phyloP scores from a whole-genome alignment of 2,329 filamentous ascomycete species.

The Microdochium trichocladiopsis region DNA sequence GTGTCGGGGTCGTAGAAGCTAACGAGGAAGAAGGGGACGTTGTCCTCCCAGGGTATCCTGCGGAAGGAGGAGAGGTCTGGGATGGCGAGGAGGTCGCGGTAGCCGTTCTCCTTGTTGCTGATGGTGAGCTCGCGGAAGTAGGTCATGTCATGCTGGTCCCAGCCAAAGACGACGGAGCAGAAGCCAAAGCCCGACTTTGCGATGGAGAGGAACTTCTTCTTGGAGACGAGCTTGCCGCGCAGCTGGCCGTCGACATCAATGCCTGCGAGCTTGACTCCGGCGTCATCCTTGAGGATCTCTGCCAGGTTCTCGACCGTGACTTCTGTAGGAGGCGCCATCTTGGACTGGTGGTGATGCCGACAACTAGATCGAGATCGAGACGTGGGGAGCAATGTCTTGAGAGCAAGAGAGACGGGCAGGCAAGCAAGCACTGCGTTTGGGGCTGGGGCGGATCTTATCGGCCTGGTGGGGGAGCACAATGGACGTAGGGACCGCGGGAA shows the following conservation, averaged over 20 bases:
- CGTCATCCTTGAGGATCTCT: slow-evolving; percentile 56
- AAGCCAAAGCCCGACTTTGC: slow-evolving; percentile 72
- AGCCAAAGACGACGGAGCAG: slow-evolving; percentile 78
- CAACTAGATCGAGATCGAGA: not conserved
- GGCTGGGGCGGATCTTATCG: no score
- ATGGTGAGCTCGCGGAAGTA: slow-evolving; percentile 71
- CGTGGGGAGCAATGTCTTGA: not conserved
- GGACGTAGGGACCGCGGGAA: no score
- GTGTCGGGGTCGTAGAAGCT: slow-evolving; percentile 67
- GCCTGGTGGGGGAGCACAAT: no score
- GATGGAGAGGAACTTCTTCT: slow-evolving; percentile 75
- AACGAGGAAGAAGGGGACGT: slow-evolving; percentile 69
- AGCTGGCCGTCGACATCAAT: slow-evolving; percentile 71
- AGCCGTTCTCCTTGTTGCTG: slow-evolving; percentile 74
- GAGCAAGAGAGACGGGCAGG: not conserved
- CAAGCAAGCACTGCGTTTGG: no score
- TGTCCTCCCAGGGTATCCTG: slow-evolving; percentile 72
- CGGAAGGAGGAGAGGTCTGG: slow-evolving; percentile 65
- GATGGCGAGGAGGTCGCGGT: slow-evolving; percentile 66
- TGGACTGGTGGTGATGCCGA: not conserved
- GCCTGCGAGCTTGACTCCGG: slow-evolving; percentile 69
- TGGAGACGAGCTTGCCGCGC: slow-evolving; percentile 73
- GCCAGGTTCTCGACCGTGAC: slow-evolving; percentile 54
- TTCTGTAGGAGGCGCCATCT: slow-evolving; percentile 17
- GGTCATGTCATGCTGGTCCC: slow-evolving; percentile 82